A percentile compares a stretch with the other conserved stretches of the same genome.
Evolutionary conservation across 768 basidiomycete genomes (phyloP).

Genomic region (Tulasnella sp.): DNA sequence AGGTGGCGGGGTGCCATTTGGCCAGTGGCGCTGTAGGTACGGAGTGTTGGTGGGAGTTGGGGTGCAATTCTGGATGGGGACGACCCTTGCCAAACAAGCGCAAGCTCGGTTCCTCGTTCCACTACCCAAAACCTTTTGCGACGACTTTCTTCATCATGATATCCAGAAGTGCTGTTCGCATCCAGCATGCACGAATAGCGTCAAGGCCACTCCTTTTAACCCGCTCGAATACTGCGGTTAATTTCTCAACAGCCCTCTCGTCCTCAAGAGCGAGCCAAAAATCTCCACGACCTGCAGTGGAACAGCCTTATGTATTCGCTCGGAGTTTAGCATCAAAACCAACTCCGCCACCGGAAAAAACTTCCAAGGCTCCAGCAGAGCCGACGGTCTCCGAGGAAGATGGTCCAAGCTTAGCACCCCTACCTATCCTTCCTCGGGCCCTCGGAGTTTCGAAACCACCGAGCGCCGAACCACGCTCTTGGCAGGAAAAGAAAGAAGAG

Average conservation of each 20-base stretch:
- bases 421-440: constrained; percentile 44
- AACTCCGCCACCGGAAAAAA: background rate
- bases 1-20: constrained; percentile 35
- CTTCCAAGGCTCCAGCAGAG: background rate
- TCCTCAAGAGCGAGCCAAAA: background rate
- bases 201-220: background rate
- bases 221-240: background rate
- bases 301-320: background rate
- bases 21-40: background rate
- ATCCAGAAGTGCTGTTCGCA: background rate
- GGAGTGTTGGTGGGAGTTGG: background rate
- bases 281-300: background rate
- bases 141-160: background rate
- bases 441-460: constrained; percentile 73
- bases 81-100: background rate
- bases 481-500: constrained; percentile 61
- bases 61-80: background rate
- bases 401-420: constrained; percentile 1
- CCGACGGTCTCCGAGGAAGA: background rate
- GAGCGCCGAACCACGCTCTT: constrained; percentile 52
- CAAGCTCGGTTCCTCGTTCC: background rate
- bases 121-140: background rate
- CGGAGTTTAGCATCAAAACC: background rate
- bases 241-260: background rate
- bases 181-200: background rate